These are phyloP conservation scores for Dactylonectria macrodidyma DNA, from an alignment of 2,329 filamentous ascomycete genomes.

Conservation along the genomic window DNA sequence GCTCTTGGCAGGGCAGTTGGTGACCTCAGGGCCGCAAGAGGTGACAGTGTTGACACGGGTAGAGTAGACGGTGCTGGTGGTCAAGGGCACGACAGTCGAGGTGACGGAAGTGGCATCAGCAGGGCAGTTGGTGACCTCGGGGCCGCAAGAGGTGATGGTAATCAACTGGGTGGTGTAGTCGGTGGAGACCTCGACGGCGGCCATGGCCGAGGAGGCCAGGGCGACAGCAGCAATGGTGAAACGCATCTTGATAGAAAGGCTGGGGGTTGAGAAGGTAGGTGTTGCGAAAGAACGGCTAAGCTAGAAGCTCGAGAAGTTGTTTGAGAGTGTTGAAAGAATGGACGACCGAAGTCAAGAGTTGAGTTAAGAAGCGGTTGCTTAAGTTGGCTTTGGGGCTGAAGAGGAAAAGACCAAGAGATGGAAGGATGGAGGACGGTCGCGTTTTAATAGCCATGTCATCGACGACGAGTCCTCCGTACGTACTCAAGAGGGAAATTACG, in stretches of 20 bases:
- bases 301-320: conserved; percentile 46
- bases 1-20: conserved; percentile 70
- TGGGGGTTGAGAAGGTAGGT: conserved; percentile 48
- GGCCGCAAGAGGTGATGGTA: conserved; percentile 73
- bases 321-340: conserved; percentile 62
- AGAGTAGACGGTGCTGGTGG: conserved; percentile 69
- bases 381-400: conserved; percentile 61
- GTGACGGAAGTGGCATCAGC: conserved; percentile 42
- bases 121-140: conserved; percentile 49
- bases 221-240: conserved; percentile 67
- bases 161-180: conserved; percentile 71
- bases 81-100: conserved; percentile 55
- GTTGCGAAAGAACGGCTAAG: conserved; percentile 47
- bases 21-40: conserved; percentile 71
- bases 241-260: conserved; percentile 71
- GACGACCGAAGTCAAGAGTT: conserved; percentile 69
- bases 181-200: conserved; percentile 58
- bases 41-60: conserved; percentile 75
- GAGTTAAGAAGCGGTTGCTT: conserved; percentile 58
- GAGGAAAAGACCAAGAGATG: conserved; percentile 50
- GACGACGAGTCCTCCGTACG: conserved; percentile 36
- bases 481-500: conserved; percentile 45
- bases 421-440: conserved; percentile 53
- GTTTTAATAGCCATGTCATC: conserved; percentile 62
- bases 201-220: conserved; percentile 58